Conservation (phyloP, 208 protist species). For the Kentomonas sorsogonicus region DNA sequence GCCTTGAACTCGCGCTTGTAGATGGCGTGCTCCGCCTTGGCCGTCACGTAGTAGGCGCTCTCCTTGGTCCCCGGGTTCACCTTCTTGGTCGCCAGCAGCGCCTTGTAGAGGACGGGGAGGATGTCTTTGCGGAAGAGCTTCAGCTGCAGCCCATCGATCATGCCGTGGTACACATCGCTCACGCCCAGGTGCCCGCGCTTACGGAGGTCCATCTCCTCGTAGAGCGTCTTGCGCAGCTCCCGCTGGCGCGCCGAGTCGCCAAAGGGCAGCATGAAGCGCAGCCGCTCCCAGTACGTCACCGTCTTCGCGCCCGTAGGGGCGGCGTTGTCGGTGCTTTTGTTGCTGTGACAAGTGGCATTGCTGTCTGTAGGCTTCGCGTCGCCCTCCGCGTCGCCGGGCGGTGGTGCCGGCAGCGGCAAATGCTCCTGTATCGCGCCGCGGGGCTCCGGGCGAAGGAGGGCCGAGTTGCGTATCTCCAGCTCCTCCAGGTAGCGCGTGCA, state of each 20-base stretch:
- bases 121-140: slow-evolving; percentile 45
- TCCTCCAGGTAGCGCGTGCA: too few relatives aligned
- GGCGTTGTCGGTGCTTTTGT: slow-evolving; percentile 13
- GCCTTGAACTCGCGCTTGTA: slow-evolving; percentile 35
- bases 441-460: too few relatives aligned
- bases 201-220: slow-evolving; percentile 29
- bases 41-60: slow-evolving; percentile 36
- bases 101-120: slow-evolving; percentile 31
- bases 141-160: slow-evolving; percentile 38
- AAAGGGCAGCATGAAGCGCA: slow-evolving; percentile 42
- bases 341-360: slow-evolving; percentile 10
- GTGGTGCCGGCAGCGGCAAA: not conserved
- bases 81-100: slow-evolving; percentile 44
- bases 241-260: slow-evolving; percentile 31
- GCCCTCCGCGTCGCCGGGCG: not conserved
- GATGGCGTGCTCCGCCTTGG: slow-evolving; percentile 43
- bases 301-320: slow-evolving; percentile 11
- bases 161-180: slow-evolving; percentile 29
- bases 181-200: slow-evolving; percentile 31
- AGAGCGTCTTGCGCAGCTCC: slow-evolving; percentile 37
- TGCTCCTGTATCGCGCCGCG: too few relatives aligned
- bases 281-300: slow-evolving; percentile 43
- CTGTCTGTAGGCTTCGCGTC: slow-evolving; percentile 8
- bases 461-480: too few relatives aligned
- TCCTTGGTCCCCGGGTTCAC: slow-evolving; percentile 18